Base-by-base conservation (phyloP, 1,284 basidiomycete species). In the Tranzscheliella williamsii region DNA sequence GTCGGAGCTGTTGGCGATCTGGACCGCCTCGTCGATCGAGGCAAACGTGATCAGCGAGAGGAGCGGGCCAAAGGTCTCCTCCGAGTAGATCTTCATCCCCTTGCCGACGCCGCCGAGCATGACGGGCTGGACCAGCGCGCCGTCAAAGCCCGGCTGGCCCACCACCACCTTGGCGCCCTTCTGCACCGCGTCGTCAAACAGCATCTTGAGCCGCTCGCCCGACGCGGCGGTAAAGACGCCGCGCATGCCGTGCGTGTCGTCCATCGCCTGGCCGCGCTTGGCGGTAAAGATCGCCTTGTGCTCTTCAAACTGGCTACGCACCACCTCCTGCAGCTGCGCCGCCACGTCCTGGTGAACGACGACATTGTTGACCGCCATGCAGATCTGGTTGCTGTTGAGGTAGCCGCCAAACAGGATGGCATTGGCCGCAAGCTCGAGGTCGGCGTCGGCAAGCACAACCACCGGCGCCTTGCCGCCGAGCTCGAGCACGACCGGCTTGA, bases 31-130 rank as follows among this genome's bases (percentile, higher is more conserved):
- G 48, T 85, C 86, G 78, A 91, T 89, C 6, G 86, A 86, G 55
- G 83, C 83, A 80, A 94, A 94, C 52, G 81, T 84, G 31, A 86
- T 87, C 29, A 91, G 83, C 18, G 84, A 81, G 18, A 91, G 82
- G 3, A 93, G 90, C 12, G 89, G 89, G 1, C 89, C 90, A 78
- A 91, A 91, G 39, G 91, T 91, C 85, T 91, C 68, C 29, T 68
- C 62, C 1, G 34, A 40, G 42, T 55, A 68, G 41, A 71, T 61
- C 21, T 42, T 37, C 82, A 84, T 85, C 1, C 81, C 80, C 1
- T 80, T 78, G 35, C 79, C 82, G 17, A 84, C 82, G 13, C 80
- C 81, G 7, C 68, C 72, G 8, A 87, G 57, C 11, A 87, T 57
- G 68, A 85, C 83, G 21, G 84, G 85, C 62, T 83, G 81, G 16